Percentiles rank a stretch among this genome's conserved stretches.
Conservation (phyloP, 2,329 filamentous ascomycete species). For the Hypoxylon sp. region DNA sequence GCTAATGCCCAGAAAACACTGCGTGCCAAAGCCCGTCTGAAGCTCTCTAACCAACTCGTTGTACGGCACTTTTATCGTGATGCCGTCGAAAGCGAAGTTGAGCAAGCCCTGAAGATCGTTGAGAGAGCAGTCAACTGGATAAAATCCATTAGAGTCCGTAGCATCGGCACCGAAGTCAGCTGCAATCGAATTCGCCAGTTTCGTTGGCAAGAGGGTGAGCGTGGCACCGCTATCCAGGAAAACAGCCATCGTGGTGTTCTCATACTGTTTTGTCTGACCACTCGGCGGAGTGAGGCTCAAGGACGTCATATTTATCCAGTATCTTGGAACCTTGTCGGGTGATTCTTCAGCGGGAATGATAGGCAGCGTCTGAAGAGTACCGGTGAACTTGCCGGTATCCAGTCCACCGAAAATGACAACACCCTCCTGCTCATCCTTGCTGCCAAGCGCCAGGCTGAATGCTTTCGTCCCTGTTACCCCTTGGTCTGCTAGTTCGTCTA, state of each 20-base stretch:
- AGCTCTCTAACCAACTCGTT: slow-evolving; percentile 63
- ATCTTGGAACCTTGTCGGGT: slow-evolving; percentile 68
- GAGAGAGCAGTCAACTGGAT: slow-evolving; percentile 62
- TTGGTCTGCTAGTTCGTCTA: slow-evolving; percentile 66
- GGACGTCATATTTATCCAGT: slow-evolving; percentile 66
- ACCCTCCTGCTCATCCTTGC: slow-evolving; percentile 72
- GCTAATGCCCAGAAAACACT: slow-evolving; percentile 67
- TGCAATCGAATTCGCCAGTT: slow-evolving; percentile 66
- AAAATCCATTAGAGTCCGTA: slow-evolving; percentile 62
- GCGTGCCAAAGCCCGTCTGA: slow-evolving; percentile 46
- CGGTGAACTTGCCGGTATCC: slow-evolving; percentile 75
- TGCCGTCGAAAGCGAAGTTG: slow-evolving; percentile 65
- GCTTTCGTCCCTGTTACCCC: slow-evolving; percentile 72
- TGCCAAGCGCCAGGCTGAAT: slow-evolving; percentile 76
- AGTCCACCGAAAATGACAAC: slow-evolving; percentile 78
- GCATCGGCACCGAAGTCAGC: slow-evolving; percentile 63
- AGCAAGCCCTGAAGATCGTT: slow-evolving; percentile 60
- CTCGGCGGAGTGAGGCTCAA: slow-evolving; percentile 61
- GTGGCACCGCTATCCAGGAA: slow-evolving; percentile 81
- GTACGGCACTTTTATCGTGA: slow-evolving; percentile 66
- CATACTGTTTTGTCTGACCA: slow-evolving; percentile 55
- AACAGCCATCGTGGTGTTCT: slow-evolving; percentile 64
- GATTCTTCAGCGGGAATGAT: slow-evolving; percentile 70
- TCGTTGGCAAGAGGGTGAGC: slow-evolving; percentile 74
- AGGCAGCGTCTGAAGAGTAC: slow-evolving; percentile 71